Conservation (phyloP, 345 rosid genomes). For the Gynandropsis gynandra region DNA sequence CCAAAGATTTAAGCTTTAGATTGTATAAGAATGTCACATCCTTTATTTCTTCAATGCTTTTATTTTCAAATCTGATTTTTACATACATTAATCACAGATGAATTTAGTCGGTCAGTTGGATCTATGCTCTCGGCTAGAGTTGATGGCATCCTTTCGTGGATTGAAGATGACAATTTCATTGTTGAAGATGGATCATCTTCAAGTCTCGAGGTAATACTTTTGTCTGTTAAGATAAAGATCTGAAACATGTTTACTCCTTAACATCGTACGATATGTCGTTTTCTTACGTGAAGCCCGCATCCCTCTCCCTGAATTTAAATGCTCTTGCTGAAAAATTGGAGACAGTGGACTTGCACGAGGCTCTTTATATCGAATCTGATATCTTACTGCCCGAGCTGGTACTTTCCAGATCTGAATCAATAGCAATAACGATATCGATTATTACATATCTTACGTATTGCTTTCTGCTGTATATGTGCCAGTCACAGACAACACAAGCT, state of each 20-base stretch:
- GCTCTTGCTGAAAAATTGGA: conserved; percentile 57
- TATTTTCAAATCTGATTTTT: not conserved
- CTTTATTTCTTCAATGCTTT: not conserved
- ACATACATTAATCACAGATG: conserved; percentile 34
- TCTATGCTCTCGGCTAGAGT: conserved; percentile 66
- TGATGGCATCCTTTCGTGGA: conserved; percentile 66
- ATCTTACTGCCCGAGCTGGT: conserved; percentile 62
- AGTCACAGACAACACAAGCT: conserved; percentile 18
- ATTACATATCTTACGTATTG: conserved; percentile 14
- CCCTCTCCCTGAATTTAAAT: conserved; percentile 60
- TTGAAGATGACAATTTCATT: conserved; percentile 52
- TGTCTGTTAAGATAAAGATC: not conserved
- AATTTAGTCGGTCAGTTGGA: conserved; percentile 37
- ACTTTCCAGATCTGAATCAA: conserved; percentile 14
- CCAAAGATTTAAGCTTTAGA: not conserved
- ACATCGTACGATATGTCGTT: not conserved
- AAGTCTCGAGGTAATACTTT: conserved; percentile 46
- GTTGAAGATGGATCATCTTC: conserved; percentile 42
- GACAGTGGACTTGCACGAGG: conserved; percentile 50
- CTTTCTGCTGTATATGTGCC: conserved; percentile 25
- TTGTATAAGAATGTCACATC: not conserved
- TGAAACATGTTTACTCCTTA: not conserved
- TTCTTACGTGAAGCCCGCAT: conserved; percentile 38
- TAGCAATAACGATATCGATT: not conserved
- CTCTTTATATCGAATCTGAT: conserved; percentile 72